A percentile compares a stretch with the other conserved stretches of the same genome.
These are phyloP conservation scores for Hypoxylon perforatum DNA, from an alignment of 495 filamentous ascomycete species.

Conservation along the genomic window DNA sequence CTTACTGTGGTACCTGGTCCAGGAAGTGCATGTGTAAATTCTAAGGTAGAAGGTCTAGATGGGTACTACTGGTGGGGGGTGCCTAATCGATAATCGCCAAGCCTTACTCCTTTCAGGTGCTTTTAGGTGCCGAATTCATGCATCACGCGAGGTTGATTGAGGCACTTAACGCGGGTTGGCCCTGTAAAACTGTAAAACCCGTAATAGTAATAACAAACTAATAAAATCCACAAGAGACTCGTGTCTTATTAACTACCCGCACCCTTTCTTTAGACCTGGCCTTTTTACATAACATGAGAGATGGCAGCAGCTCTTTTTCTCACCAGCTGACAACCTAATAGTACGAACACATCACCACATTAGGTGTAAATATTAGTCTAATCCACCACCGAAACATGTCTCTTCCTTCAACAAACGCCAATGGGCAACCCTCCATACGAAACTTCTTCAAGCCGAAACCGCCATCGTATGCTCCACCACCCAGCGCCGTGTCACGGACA, in stretches of 20 bases:
- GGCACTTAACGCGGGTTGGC: constrained; percentile 38
- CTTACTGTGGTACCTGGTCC: constrained; percentile 31
- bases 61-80: constrained; percentile 21
- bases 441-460: constrained; percentile 60
- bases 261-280: background rate
- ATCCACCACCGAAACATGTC: too few relatives aligned
- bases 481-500: constrained; percentile 38
- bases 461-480: constrained; percentile 55
- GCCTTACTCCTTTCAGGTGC: constrained; percentile 10
- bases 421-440: constrained; percentile 60
- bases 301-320: constrained; percentile 17
- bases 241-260: background rate
- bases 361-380: too few relatives aligned
- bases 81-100: constrained; percentile 30
- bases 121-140: constrained; percentile 13
- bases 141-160: constrained; percentile 27
- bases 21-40: background rate
- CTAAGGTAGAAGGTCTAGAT: background rate
- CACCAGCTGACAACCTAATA: constrained; percentile 22
- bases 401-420: constrained; percentile 44
- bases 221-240: too few relatives aligned
- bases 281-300: background rate
- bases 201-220: background rate
- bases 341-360: too few relatives aligned
- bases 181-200: constrained; percentile 4